phyloP scores from a whole-genome alignment of 1,284 basidiomycete genomes.

The Tylopilus orsonianus region DNA sequence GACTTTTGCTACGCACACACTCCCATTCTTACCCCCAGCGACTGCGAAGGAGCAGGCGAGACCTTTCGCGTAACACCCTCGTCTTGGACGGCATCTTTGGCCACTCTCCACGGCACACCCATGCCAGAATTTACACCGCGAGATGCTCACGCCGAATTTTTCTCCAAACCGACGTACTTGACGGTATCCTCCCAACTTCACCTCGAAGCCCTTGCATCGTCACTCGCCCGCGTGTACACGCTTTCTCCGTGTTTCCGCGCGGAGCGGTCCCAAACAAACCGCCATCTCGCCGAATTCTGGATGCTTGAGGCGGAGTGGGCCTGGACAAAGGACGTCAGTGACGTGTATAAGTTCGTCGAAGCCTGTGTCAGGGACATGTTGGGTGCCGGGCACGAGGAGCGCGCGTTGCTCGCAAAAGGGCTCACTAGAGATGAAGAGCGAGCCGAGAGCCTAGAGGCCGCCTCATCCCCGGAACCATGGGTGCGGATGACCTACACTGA shows the following conservation, averaged over 20 bases:
- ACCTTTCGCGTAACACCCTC: slow-evolving; percentile 69
- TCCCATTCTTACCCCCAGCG: slow-evolving; percentile 86
- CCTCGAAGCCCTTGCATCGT: slow-evolving; percentile 83
- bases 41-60: slow-evolving; percentile 98
- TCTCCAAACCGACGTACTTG: slow-evolving; percentile 76
- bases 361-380: slow-evolving; percentile 54
- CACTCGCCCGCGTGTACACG: slow-evolving; percentile 85
- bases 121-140: slow-evolving; percentile 4
- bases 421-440: slow-evolving; percentile 28
- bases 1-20: slow-evolving; percentile 83
- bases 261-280: slow-evolving; percentile 82
- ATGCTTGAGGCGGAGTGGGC: slow-evolving; percentile 96
- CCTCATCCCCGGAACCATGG: slow-evolving; percentile 51
- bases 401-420: slow-evolving; percentile 42
- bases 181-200: slow-evolving; percentile 97
- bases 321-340: slow-evolving; percentile 50
- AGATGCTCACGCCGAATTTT: slow-evolving; percentile 50
- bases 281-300: slow-evolving; percentile 98
- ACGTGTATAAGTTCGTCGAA: slow-evolving; percentile 76
- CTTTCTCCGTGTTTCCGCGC: slow-evolving; percentile 92
- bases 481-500: slow-evolving; percentile 79
- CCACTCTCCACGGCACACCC: slow-evolving; percentile 10
- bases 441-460: slow-evolving; percentile 31
- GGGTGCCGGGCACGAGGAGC: slow-evolving; percentile 27
- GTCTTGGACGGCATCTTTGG: slow-evolving; percentile 16